Percentiles rank a stretch among this genome's conserved stretches.
Evolutionary conservation across 129 eudicot species (phyloP).

Genomic region (Oenanthe sinensis): DNA sequence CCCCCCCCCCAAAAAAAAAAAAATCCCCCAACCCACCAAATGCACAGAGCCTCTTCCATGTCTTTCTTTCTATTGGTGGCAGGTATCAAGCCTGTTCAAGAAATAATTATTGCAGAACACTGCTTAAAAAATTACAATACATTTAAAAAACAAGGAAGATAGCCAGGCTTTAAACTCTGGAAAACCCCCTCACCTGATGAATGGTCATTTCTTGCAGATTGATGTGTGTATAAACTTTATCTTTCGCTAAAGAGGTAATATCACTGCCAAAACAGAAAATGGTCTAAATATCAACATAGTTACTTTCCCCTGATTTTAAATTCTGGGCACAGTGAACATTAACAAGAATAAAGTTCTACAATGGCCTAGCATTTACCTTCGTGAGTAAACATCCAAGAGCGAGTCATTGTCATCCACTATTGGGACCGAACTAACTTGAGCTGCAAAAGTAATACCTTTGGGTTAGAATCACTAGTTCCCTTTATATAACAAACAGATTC

Average conservation of each 20-base stretch:
- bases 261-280: slow-evolving; percentile 43
- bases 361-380: slow-evolving; percentile 41
- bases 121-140: background rate
- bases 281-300: background rate
- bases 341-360: slow-evolving; percentile 7
- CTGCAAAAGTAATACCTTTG: slow-evolving; percentile 27
- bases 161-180: background rate
- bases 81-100: background rate
- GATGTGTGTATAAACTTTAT: slow-evolving; percentile 69
- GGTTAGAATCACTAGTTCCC: background rate
- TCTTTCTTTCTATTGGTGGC: background rate
- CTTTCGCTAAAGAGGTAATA: slow-evolving; percentile 86
- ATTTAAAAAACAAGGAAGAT: background rate
- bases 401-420: slow-evolving; percentile 92
- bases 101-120: background rate
- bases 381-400: slow-evolving; percentile 65
- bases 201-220: slow-evolving; percentile 72
- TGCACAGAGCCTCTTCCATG: background rate
- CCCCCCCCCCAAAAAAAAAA: background rate
- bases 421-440: slow-evolving; percentile 82
- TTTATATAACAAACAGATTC: background rate
- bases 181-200: slow-evolving; percentile 47
- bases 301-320: background rate
- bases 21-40: too few relatives aligned
- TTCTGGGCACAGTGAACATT: slow-evolving; percentile 3